phyloP scores from a whole-genome alignment of 306 rosid genomes.

The Senna siamea region DNA sequence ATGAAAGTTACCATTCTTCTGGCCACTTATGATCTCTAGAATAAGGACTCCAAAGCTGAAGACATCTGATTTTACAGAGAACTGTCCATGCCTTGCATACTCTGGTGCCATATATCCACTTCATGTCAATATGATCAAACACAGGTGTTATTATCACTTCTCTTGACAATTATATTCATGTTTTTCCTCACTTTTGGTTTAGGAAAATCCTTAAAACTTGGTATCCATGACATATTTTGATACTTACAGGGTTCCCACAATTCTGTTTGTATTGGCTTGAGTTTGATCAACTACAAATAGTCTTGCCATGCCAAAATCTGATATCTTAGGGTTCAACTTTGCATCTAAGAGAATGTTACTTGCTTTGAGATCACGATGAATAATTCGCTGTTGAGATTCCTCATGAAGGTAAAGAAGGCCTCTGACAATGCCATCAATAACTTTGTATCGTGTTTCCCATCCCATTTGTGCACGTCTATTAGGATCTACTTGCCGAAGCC shows the following conservation, averaged over 20 bases:
- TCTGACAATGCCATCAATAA: constrained; percentile 44
- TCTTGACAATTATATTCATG: constrained; percentile 13
- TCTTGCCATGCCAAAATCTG: constrained; percentile 57
- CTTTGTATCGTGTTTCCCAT: constrained; percentile 45
- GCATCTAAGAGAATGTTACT: constrained; percentile 52
- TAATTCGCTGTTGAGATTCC: constrained; percentile 47
- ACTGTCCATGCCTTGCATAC: constrained; percentile 48
- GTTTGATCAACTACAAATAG: constrained; percentile 45
- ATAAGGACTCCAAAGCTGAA: constrained; percentile 57
- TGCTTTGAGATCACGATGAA: constrained; percentile 57
- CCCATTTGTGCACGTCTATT: constrained; percentile 11
- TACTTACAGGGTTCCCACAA: constrained; percentile 52
- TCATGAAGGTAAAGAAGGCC: constrained; percentile 56
- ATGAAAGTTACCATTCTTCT: constrained; percentile 27
- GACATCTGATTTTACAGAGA: constrained; percentile 51
- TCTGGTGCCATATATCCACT: constrained; percentile 70
- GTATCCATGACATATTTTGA: not conserved
- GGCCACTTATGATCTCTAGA: constrained; percentile 54
- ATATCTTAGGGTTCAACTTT: constrained; percentile 47
- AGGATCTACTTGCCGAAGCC: constrained; percentile 38
- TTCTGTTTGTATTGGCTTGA: constrained; percentile 34
- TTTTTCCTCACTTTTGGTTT: not conserved
- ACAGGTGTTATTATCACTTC: not conserved
- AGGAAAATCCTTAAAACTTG: not conserved
- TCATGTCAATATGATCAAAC: not conserved